Evolutionary conservation across 139 green algal genomes (phyloP).

Genomic region (Penium margaritaceum): DNA sequence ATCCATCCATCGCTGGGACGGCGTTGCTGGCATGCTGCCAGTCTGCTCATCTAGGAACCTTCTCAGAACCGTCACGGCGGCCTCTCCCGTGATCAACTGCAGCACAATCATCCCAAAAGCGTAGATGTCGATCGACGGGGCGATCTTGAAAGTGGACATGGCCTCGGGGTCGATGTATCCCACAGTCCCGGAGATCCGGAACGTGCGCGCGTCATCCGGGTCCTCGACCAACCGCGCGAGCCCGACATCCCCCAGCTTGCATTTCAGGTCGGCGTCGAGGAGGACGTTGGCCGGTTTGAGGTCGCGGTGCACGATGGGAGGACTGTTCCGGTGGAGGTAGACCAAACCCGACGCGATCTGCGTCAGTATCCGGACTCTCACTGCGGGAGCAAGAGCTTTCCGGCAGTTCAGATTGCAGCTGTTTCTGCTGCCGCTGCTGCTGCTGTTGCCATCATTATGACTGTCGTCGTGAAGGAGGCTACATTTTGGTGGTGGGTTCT

Average conservation of each 20-base stretch:
- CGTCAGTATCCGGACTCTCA: conserved; percentile 50
- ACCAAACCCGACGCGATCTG: conserved; percentile 34
- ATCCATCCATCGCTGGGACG: too few relatives aligned
- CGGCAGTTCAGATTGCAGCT: too few relatives aligned
- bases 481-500: too few relatives aligned
- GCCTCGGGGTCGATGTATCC: background rate
- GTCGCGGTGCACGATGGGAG: conserved; percentile 74
- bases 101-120: background rate
- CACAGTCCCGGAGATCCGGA: background rate
- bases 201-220: background rate
- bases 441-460: too few relatives aligned
- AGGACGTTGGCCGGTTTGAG: conserved; percentile 85
- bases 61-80: too few relatives aligned
- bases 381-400: too few relatives aligned
- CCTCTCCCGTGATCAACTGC: too few relatives aligned
- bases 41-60: too few relatives aligned
- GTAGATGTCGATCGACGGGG: background rate
- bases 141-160: background rate
- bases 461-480: too few relatives aligned
- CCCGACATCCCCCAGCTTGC: conserved; percentile 82
- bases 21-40: too few relatives aligned
- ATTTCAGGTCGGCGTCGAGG: conserved; percentile 73
- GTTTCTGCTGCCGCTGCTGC: too few relatives aligned
- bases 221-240: conserved; percentile 56
- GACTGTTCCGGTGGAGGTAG: background rate